Base-by-base conservation (phyloP, 306 rosid species). In the Quercus glauca region DNA sequence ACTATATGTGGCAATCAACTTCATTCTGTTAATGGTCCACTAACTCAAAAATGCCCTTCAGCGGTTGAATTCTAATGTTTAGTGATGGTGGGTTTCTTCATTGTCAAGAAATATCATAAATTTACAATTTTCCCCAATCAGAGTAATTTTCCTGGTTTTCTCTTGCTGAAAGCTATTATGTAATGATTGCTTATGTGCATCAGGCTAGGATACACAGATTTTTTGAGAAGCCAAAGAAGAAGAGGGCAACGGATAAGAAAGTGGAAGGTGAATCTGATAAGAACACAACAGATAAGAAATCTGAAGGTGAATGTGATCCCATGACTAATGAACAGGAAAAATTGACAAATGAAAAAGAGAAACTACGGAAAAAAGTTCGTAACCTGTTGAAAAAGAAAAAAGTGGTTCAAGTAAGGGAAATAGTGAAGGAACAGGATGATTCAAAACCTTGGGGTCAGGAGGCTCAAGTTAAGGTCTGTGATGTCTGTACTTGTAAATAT, bases 391-490 rank as follows among this genome's bases (percentile, higher is more conserved):
- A 90, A 71, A 88, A 83, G 56, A 88, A 95, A 82, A 93, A 91
- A 87, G 73, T 77, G 80, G 81, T 73, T 51, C 90, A 89, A 84
- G 97, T 88, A 14, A 65, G 85, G 68, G 73, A 70, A 76, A 82
- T 95, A 70, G 86, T 95, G 71, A 86, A 84, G 64, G 84, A 79
- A 63, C 88, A 75, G 9, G 93, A 91, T 79, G 91, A 82, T 56
- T 79, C 82, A 77, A 91, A 86, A 82, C 97, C 98, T 69, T 95
- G 98, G 99, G 97, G 92, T 53, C 94, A 83, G 85, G 99, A 92
- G 74, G 94, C 83, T 79, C 99, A 95, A 43, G 97, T 83, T 63
- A 95, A 95, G 99, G 99, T 91, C 64, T 86, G 93, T 89, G n/a
- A 75, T 73, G 56, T 73, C 70, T 76, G 65, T 76, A 65, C 70